Evolutionary conservation across 2,329 filamentous ascomycete species (phyloP).

Genomic region (Amauroascus verrucosus): DNA sequence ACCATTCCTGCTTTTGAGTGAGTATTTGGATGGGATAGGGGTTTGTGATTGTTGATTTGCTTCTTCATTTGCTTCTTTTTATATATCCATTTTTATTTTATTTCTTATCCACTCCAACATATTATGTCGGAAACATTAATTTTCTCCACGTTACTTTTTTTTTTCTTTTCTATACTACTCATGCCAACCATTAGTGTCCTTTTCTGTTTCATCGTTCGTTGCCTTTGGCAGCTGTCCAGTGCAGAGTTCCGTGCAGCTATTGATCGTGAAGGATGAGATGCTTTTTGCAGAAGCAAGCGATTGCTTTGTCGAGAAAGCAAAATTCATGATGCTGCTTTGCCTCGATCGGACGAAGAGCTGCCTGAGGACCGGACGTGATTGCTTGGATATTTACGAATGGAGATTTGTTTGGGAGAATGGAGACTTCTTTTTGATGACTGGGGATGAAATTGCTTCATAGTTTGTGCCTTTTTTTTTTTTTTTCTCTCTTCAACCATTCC

Average conservation of each 20-base stretch:
- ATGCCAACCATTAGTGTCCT: no score
- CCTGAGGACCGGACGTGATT: not conserved
- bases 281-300: not conserved
- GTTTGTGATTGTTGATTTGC: conserved; percentile 4
- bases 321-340: not conserved
- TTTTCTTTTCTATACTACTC: not conserved
- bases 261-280: not conserved
- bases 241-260: not conserved
- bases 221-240: not conserved
- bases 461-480: conserved; percentile 4
- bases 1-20: conserved; percentile 1
- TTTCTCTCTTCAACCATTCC: not conserved
- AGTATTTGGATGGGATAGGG: conserved; percentile 1
- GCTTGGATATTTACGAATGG: not conserved
- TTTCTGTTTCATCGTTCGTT: not conserved
- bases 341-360: not conserved
- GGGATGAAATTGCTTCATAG: conserved; percentile 7
- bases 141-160: not conserved
- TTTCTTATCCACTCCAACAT: not conserved
- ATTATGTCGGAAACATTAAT: not conserved
- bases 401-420: not conserved
- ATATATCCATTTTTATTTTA: conserved; percentile 6
- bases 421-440: conserved; percentile 6
- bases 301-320: not conserved
- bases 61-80: conserved; percentile 2